Conservation (phyloP, 2,329 filamentous ascomycete species). For the Pseudogymnoascus sp. region DNA sequence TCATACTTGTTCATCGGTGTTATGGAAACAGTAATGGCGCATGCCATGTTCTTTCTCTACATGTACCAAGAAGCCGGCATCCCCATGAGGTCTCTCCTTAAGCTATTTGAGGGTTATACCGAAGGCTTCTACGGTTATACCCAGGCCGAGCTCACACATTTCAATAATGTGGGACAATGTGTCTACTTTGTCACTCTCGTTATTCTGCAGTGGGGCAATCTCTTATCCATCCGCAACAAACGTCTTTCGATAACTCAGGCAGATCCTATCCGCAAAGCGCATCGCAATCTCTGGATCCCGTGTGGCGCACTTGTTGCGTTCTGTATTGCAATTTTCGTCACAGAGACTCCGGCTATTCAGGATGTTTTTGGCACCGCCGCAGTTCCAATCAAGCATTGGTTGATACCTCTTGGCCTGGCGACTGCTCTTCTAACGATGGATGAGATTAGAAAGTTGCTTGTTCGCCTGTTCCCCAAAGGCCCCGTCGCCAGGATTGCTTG, state of each 20-base stretch:
- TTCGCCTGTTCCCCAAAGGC: conserved; percentile 38
- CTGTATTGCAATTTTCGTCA: conserved; percentile 45
- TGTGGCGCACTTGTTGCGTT: conserved; percentile 39
- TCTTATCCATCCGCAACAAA: conserved; percentile 42
- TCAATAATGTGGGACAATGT: conserved; percentile 42
- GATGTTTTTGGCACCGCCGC: conserved; percentile 39
- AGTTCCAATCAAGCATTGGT: conserved; percentile 44
- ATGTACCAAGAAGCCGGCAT: conserved; percentile 41
- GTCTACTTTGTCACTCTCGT: conserved; percentile 49
- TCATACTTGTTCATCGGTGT: conserved; percentile 45
- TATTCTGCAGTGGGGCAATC: conserved; percentile 46
- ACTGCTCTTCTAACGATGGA: conserved; percentile 43
- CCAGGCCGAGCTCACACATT: conserved; percentile 35
- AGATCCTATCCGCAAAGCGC: conserved; percentile 37
- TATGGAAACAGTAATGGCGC: conserved; percentile 42
- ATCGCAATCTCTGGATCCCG: conserved; percentile 43
- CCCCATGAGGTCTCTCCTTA: conserved; percentile 39
- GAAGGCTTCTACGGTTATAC: conserved; percentile 44
- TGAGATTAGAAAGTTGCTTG: conserved; percentile 43
- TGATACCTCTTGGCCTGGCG: conserved; percentile 43
- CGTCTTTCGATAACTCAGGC: conserved; percentile 44
- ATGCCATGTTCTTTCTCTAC: conserved; percentile 48
- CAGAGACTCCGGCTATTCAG: conserved; percentile 43
- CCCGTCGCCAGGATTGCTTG: conserved; percentile 41
- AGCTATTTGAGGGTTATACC: conserved; percentile 40